Evolutionary conservation across 2,329 filamentous ascomycete species (phyloP).

Genomic region (Lizonia empirigonia): DNA sequence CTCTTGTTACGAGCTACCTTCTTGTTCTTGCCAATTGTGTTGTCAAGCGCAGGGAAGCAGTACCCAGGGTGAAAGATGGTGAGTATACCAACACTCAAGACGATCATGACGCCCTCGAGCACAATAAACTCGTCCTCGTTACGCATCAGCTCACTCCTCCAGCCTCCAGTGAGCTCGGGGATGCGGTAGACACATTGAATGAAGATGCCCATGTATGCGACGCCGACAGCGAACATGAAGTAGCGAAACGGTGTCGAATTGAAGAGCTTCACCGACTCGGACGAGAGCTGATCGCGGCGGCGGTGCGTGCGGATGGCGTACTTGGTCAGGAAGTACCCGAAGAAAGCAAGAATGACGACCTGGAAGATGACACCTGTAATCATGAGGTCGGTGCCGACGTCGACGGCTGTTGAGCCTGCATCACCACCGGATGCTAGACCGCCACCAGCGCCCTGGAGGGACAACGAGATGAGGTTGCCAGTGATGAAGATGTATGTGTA

Average conservation of each 20-base stretch:
- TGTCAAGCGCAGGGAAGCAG: constrained; percentile 44
- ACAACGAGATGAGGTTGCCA: constrained; percentile 64
- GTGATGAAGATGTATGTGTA: constrained; percentile 66
- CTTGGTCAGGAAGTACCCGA: constrained; percentile 50
- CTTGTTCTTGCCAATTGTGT: constrained; percentile 25
- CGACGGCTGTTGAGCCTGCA: constrained; percentile 42
- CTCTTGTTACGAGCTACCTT: constrained; percentile 20
- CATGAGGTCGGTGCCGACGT: constrained; percentile 61
- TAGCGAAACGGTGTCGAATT: constrained; percentile 34
- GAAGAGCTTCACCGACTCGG: constrained; percentile 27
- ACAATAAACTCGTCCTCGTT: constrained; percentile 57
- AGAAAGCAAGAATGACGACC: constrained; percentile 59
- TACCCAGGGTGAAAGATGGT: constrained; percentile 56
- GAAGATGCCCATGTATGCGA: constrained; percentile 54
- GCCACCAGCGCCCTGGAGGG: constrained; percentile 64
- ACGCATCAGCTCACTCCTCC: constrained; percentile 54
- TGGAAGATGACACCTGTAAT: constrained; percentile 64
- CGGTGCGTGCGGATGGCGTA: constrained; percentile 43
- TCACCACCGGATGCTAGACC: constrained; percentile 61
- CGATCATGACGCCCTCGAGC: constrained; percentile 61
- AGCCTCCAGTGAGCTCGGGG: constrained; percentile 56
- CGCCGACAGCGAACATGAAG: constrained; percentile 42
- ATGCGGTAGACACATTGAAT: constrained; percentile 57
- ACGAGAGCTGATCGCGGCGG: constrained; percentile 32
- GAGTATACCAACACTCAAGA: constrained; percentile 52